phyloP scores from a whole-genome alignment of 768 basidiomycete genomes.

The Rhizopogon rudus region DNA sequence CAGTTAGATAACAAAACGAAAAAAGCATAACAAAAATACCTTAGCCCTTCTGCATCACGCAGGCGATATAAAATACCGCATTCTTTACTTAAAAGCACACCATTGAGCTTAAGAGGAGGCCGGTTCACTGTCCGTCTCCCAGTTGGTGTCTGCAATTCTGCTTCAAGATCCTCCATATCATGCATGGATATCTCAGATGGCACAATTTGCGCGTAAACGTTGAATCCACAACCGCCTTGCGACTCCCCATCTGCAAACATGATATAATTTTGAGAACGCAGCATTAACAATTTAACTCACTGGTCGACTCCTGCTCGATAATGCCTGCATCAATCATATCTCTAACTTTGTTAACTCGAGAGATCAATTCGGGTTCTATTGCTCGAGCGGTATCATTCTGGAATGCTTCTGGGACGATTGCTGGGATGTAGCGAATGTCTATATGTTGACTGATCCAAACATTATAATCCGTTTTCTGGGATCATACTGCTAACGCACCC shows the following conservation, averaged over 20 bases:
- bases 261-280: neutral
- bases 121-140: constrained; percentile 56
- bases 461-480: neutral
- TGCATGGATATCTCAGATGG: constrained; percentile 45
- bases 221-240: constrained; percentile 58
- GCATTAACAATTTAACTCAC: constrained; percentile 17
- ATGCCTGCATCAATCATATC: constrained; percentile 62
- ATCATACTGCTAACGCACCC: constrained; percentile 39
- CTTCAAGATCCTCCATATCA: constrained; percentile 66
- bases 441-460: constrained; percentile 39
- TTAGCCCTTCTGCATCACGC: constrained; percentile 60
- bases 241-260: constrained; percentile 35
- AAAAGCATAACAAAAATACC: constrained; percentile 36
- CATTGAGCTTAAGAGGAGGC: constrained; percentile 56
- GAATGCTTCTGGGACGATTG: constrained; percentile 51
- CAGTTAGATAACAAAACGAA: neutral
- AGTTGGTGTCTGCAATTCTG: constrained; percentile 69
- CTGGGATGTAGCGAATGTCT: constrained; percentile 64
- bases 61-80: constrained; percentile 76
- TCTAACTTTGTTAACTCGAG: constrained; percentile 54
- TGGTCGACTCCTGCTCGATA: constrained; percentile 46
- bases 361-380: constrained; percentile 54
- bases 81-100: constrained; percentile 69
- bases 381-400: constrained; percentile 56
- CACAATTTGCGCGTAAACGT: constrained; percentile 61